Evolutionary conservation across 257 asterid species (phyloP).

Genomic region (Mitragyna speciosa): DNA sequence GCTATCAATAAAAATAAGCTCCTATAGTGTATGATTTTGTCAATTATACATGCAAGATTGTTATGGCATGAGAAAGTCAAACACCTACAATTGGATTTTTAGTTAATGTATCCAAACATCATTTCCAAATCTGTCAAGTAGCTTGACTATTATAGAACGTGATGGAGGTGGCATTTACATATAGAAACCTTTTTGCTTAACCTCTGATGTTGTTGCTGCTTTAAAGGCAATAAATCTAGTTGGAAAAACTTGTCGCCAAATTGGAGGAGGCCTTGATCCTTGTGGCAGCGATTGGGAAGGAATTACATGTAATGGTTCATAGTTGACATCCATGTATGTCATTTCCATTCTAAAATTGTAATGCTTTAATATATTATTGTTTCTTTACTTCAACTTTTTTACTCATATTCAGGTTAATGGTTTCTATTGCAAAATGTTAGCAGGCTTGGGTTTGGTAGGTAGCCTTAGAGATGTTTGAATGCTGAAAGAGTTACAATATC

Average conservation of each 20-base stretch:
- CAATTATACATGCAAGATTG: not conserved
- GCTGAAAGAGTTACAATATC: conserved; percentile 43
- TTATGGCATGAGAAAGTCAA: not conserved
- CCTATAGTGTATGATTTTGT: too few relatives aligned
- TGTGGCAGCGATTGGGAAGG: conserved; percentile 78
- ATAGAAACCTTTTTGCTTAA: not conserved
- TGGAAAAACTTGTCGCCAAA: conserved; percentile 78
- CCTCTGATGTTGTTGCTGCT: conserved; percentile 53
- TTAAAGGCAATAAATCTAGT: conserved; percentile 55
- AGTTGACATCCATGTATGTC: conserved; percentile 62
- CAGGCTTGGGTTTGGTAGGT: conserved; percentile 59
- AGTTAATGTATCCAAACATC: not conserved
- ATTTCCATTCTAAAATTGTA: not conserved
- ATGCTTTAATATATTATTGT: not conserved
- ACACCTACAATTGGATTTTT: not conserved
- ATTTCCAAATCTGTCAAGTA: not conserved
- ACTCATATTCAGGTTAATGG: conserved; percentile 12
- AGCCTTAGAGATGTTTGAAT: conserved; percentile 59
- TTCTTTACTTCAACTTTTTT: conserved; percentile 3
- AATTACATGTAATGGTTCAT: conserved; percentile 49
- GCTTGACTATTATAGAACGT: not conserved
- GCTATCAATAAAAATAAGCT: too few relatives aligned
- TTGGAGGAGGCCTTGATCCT: conserved; percentile 80
- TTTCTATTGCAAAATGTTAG: conserved; percentile 50
- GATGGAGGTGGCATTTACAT: not conserved